Evolutionary conservation across 225 moss, liverwort and hornwort species (phyloP).

Genomic region (Ulota crispa): DNA sequence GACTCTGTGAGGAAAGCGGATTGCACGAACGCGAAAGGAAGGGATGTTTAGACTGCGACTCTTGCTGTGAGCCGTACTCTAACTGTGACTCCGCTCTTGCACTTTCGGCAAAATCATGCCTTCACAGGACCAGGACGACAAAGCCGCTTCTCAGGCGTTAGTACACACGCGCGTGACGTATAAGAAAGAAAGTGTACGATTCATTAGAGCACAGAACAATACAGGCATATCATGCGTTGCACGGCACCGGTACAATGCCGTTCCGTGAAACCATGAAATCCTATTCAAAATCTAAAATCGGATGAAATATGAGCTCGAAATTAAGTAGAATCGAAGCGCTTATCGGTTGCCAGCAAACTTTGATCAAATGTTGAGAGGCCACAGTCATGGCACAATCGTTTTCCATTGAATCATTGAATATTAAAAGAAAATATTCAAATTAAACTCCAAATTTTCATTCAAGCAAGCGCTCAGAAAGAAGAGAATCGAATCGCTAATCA

Average conservation of each 20-base stretch:
- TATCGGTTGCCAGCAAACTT: neutral
- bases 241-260: neutral
- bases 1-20: conserved; percentile 42
- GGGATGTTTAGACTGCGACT: conserved; percentile 55
- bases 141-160: neutral
- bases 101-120: conserved; percentile 35
- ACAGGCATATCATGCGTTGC: neutral
- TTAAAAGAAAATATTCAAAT: neutral
- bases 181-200: neutral
- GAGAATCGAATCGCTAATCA: neutral
- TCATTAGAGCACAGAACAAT: neutral
- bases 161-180: neutral
- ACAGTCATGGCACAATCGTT: neutral
- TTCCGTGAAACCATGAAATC: neutral
- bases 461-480: neutral
- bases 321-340: neutral
- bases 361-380: neutral
- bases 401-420: neutral
- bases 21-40: conserved; percentile 48
- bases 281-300: neutral
- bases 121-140: conserved; percentile 18
- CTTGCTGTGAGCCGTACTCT: conserved; percentile 40
- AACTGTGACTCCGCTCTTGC: conserved; percentile 30
- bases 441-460: neutral
- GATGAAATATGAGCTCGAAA: neutral